phyloP scores from a whole-genome alignment of 2,329 filamentous ascomycete species.

The Pleomassaria siparia region DNA sequence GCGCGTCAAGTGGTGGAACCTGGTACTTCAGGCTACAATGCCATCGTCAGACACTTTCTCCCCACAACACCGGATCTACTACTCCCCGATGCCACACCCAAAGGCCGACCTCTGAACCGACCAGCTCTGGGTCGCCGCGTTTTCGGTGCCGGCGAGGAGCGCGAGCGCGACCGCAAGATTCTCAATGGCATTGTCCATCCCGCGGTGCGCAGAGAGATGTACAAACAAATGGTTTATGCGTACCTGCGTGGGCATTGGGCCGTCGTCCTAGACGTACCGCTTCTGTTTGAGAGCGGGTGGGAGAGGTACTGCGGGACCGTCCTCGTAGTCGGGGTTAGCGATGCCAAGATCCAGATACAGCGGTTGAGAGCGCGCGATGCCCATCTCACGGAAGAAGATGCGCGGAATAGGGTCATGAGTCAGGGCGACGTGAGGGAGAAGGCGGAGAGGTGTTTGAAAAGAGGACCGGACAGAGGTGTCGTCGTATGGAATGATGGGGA shows the following conservation, averaged over 20 bases:
- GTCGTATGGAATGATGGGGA: conserved; percentile 91
- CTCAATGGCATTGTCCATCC: conserved; percentile 93
- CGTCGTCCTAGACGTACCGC: conserved; percentile 86
- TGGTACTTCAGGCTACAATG: conserved; percentile 78
- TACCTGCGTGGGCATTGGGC: conserved; percentile 82
- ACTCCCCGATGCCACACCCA: conserved; percentile 58
- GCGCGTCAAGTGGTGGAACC: conserved; percentile 94
- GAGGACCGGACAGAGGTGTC: conserved; percentile 65
- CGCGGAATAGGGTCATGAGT: conserved; percentile 79
- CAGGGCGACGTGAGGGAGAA: conserved; percentile 87
- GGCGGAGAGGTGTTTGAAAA: conserved; percentile 70
- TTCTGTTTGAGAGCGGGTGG: conserved; percentile 86
- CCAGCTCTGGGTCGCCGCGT: conserved; percentile 82
- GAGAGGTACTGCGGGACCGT: conserved; percentile 84
- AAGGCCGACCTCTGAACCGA: conserved; percentile 77
- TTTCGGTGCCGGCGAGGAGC: conserved; percentile 76
- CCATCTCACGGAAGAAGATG: conserved; percentile 82
- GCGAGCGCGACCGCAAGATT: conserved; percentile 69
- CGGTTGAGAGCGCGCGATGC: conserved; percentile 73
- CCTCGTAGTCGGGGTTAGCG: conserved; percentile 80
- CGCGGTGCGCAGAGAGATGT: conserved; percentile 81
- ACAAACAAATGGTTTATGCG: conserved; percentile 68
- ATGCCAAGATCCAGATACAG: conserved; percentile 79
- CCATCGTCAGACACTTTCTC: conserved; percentile 79
- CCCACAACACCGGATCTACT: conserved; percentile 85